Base-by-base conservation (phyloP, 257 asterid genomes). In the Solanum piurae region DNA sequence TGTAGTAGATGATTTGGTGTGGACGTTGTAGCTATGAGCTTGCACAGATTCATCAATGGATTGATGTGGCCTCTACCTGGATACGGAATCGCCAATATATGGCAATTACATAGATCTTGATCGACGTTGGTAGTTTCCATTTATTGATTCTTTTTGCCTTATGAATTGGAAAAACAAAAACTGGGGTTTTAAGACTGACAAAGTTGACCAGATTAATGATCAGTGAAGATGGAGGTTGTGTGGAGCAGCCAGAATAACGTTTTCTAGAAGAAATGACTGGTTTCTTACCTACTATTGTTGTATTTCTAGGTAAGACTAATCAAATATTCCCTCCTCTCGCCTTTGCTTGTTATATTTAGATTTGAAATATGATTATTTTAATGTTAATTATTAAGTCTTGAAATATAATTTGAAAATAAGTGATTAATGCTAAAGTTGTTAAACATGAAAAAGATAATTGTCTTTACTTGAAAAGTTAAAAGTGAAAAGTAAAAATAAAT, bases 31-130 rank as follows among this genome's bases (percentile, higher is more conserved):
- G 29, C 20, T 60, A 44, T 13, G 44, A 87, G 79, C 86, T 31
- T 86, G 92, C 93, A 91, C 87, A 93, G 87, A 88, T 87, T 87
- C 85, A 89, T 74, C 83, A 89, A 84, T 1, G 91, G 88, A 60
- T 85, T 87, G 62, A 89, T 71, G 83, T 89, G 88, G 83, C 91
- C 90, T 2, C 86, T 71, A 25, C 87, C 87, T 14, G 90, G 91
- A 34, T 84, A 85, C 1, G 88, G 86, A 16, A 89, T 83, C 1
- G 76, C 88, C 60, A 87, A 69, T 40, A 89, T 76, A 76, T 91
- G 91, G 82, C 79, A 72, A 71, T 10, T 60, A 21, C 10, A 33
- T 31, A 14, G 42, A 18, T 5, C 76, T 29, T 69, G 23, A 69
- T 69, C 40, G 1, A 69, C n/a, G 12, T 31, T 20, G 40, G 40